Evolutionary conservation across 495 filamentous ascomycete species (phyloP).

Genomic region (Aspergillus sclerotiicarbonarius): DNA sequence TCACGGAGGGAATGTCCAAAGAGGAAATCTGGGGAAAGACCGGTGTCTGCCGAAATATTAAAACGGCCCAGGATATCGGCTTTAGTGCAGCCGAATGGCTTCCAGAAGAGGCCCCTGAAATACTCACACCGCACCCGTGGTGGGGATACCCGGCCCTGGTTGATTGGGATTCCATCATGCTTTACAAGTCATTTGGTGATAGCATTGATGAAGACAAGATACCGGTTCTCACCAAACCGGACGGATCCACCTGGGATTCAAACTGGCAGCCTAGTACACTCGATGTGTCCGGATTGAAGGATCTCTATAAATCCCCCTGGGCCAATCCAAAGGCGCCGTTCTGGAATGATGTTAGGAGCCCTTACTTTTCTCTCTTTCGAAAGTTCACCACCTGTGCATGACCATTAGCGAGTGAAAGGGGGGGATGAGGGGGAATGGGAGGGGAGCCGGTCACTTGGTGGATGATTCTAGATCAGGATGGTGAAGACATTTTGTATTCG

Average conservation of each 20-base stretch:
- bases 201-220: background rate
- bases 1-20: background rate
- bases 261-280: background rate
- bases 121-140: background rate
- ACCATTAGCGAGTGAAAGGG: too few relatives aligned
- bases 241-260: background rate
- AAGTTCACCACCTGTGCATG: background rate
- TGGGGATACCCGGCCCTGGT: background rate
- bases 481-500: too few relatives aligned
- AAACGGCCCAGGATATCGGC: background rate
- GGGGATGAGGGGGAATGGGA: too few relatives aligned
- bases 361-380: background rate
- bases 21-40: background rate
- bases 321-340: background rate
- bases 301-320: background rate
- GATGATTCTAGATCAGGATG: too few relatives aligned
- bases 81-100: slow-evolving; percentile 3
- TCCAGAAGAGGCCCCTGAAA: background rate
- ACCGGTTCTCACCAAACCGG: background rate
- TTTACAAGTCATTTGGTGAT: background rate
- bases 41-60: background rate
- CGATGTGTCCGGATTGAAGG: background rate
- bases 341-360: background rate
- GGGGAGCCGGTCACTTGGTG: too few relatives aligned
- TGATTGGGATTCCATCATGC: slow-evolving; percentile 12